phyloP scores from a whole-genome alignment of 345 rosid species.

The Populus davidiana region DNA sequence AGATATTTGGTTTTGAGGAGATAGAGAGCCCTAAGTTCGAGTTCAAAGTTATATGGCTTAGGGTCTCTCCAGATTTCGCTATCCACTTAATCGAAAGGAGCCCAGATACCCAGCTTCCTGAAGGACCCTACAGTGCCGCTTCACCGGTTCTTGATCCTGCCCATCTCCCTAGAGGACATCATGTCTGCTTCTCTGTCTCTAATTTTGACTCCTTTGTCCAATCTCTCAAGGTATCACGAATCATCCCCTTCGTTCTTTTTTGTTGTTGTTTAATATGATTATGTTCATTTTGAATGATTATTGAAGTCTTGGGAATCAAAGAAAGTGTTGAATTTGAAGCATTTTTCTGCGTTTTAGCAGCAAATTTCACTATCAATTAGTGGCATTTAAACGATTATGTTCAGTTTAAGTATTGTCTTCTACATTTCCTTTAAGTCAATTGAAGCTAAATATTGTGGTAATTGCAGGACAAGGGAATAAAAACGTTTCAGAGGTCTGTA shows the following conservation, averaged over 20 bases:
- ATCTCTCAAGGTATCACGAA: constrained; percentile 53
- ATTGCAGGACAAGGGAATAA: constrained; percentile 73
- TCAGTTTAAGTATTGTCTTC: too few species aligned
- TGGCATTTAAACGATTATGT: background rate
- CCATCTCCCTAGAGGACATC: constrained; percentile 78
- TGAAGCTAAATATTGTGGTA: background rate
- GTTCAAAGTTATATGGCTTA: constrained; percentile 80
- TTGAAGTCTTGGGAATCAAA: background rate
- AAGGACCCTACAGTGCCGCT: constrained; percentile 73
- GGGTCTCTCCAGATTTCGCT: constrained; percentile 52
- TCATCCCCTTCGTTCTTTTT: background rate
- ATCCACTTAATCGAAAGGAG: constrained; percentile 76
- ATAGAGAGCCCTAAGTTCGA: constrained; percentile 66
- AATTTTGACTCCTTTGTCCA: constrained; percentile 64
- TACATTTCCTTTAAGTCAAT: background rate
- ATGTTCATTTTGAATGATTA: background rate
- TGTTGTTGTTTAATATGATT: background rate
- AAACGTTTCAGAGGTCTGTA: constrained; percentile 61
- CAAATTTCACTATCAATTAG: background rate
- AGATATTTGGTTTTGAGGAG: constrained; percentile 84
- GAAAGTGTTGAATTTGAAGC: too few species aligned
- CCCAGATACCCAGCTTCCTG: constrained; percentile 67
- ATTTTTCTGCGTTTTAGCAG: too few species aligned
- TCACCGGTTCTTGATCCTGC: constrained; percentile 56
- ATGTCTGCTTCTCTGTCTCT: constrained; percentile 74